phyloP scores from a whole-genome alignment of 2,329 filamentous ascomycete genomes.

The Cladosporium colombiae region DNA sequence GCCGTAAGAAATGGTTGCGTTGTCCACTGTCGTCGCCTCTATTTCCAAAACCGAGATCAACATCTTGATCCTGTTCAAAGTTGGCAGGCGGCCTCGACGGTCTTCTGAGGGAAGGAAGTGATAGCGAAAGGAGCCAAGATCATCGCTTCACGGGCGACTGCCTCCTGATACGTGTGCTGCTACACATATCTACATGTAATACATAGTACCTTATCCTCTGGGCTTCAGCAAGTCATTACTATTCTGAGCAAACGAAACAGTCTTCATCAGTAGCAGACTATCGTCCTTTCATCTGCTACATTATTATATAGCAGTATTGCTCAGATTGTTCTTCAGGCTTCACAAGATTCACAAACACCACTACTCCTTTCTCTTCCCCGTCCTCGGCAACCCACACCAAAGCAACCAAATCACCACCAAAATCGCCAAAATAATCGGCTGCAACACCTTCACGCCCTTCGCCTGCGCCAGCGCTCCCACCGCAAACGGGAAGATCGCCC shows the following conservation, averaged over 20 bases:
- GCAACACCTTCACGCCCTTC: slow-evolving; percentile 60
- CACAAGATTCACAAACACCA: too few species aligned
- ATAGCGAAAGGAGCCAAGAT: not conserved
- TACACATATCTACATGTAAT: too few species aligned
- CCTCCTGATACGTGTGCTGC: too few species aligned
- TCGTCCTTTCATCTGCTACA: not conserved
- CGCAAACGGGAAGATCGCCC: slow-evolving; percentile 64
- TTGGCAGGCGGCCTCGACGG: not conserved
- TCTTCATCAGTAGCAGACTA: not conserved
- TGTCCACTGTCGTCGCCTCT: not conserved
- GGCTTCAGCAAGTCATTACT: too few species aligned
- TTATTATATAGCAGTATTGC: too few species aligned
- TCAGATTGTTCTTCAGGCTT: not conserved
- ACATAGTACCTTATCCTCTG: too few species aligned
- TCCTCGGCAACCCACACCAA: slow-evolving; percentile 54
- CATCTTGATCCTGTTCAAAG: not conserved
- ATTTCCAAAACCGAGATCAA: not conserved
- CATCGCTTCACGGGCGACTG: not conserved
- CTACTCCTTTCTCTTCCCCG: slow-evolving; percentile 45
- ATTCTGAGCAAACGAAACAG: too few species aligned
- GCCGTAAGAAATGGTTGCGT: not conserved
- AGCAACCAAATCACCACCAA: slow-evolving; percentile 52
- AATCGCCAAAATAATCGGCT: slow-evolving; percentile 60
- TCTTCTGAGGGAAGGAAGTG: not conserved
- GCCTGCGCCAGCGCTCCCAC: slow-evolving; percentile 68